phyloP scores from a whole-genome alignment of 2,329 filamentous ascomycete species.

The Penicillium sp. region DNA sequence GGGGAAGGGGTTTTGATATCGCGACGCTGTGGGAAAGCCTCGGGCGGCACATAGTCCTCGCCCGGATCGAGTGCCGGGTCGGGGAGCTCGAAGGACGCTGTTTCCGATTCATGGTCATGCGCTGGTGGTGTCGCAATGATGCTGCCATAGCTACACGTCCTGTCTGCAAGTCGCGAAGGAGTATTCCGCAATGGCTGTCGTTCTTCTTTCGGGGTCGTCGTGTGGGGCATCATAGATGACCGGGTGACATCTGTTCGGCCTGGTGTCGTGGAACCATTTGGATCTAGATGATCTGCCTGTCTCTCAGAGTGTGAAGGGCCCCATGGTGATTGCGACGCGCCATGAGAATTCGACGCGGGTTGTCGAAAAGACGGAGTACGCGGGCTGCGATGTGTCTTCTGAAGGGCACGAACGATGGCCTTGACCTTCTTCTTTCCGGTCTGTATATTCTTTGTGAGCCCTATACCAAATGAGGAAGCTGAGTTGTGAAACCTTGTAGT shows the following conservation, averaged over 20 bases:
- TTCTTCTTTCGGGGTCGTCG: slow-evolving; percentile 30
- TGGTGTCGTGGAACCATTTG: slow-evolving; percentile 13
- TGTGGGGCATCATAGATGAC: not conserved
- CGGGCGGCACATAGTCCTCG: slow-evolving; percentile 18
- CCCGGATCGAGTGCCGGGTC: slow-evolving; percentile 54
- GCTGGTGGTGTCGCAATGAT: slow-evolving; percentile 53
- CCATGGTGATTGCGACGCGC: slow-evolving; percentile 9
- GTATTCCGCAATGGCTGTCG: slow-evolving; percentile 33
- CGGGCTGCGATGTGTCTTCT: slow-evolving; percentile 48
- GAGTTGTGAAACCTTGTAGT: slow-evolving; percentile 66
- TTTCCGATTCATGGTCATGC: slow-evolving; percentile 27
- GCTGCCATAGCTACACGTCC: slow-evolving; percentile 55
- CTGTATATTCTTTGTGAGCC: slow-evolving; percentile 32
- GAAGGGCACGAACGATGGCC: slow-evolving; percentile 66
- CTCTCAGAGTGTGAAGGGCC: slow-evolving; percentile 21
- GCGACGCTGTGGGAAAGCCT: slow-evolving; percentile 14
- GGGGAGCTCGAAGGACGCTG: slow-evolving; percentile 54
- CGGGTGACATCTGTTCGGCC: slow-evolving; percentile 1
- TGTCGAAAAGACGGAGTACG: slow-evolving; percentile 43
- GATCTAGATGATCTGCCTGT: slow-evolving; percentile 14
- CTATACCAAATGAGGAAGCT: not conserved
- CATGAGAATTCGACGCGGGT: slow-evolving; percentile 13
- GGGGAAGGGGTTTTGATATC: slow-evolving; percentile 24
- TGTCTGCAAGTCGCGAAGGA: slow-evolving; percentile 32
- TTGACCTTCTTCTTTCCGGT: slow-evolving; percentile 88